phyloP scores from a whole-genome alignment of 2,329 filamentous ascomycete species.

The Paramyrothecium roridum region DNA sequence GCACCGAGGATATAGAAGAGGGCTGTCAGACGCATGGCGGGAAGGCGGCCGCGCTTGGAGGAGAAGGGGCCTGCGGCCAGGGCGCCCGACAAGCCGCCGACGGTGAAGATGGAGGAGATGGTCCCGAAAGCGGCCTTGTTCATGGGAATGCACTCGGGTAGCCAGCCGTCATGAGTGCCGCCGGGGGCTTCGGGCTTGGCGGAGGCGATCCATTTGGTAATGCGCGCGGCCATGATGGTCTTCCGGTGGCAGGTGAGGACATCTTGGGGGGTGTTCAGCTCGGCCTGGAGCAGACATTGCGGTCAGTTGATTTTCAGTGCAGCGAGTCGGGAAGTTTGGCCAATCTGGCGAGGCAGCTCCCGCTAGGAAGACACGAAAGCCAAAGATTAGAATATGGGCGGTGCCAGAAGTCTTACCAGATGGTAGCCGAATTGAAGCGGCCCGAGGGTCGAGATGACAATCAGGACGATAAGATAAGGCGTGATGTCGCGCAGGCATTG shows the following conservation, averaged over 20 bases:
- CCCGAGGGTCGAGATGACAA: conserved; percentile 76
- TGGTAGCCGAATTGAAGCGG: conserved; percentile 95
- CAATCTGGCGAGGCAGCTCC: no score
- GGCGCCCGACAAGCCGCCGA: conserved; percentile 84
- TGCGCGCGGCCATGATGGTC: conserved; percentile 28
- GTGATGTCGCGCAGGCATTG: conserved; percentile 52
- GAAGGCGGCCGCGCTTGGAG: conserved; percentile 70
- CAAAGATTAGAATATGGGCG: no score
- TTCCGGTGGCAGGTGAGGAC: conserved; percentile 80
- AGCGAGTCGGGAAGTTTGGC: no score
- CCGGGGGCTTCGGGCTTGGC: conserved; percentile 14
- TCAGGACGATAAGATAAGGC: conserved; percentile 72
- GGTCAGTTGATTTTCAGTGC: background rate
- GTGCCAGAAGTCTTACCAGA: conserved; percentile 55
- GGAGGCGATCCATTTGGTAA: conserved; percentile 23
- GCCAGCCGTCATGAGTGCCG: conserved; percentile 24
- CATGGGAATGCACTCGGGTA: conserved; percentile 87
- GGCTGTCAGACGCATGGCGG: conserved; percentile 74
- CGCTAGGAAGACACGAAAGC: no score
- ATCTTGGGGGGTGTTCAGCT: conserved; percentile 92
- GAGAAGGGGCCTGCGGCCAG: conserved; percentile 77
- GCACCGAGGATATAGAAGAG: conserved; percentile 75
- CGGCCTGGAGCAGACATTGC: conserved; percentile 50
- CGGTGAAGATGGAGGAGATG: conserved; percentile 85
- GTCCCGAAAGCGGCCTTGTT: conserved; percentile 75